phyloP scores from a whole-genome alignment of 1,139 yeast genomes.

The Pichia sp. region DNA sequence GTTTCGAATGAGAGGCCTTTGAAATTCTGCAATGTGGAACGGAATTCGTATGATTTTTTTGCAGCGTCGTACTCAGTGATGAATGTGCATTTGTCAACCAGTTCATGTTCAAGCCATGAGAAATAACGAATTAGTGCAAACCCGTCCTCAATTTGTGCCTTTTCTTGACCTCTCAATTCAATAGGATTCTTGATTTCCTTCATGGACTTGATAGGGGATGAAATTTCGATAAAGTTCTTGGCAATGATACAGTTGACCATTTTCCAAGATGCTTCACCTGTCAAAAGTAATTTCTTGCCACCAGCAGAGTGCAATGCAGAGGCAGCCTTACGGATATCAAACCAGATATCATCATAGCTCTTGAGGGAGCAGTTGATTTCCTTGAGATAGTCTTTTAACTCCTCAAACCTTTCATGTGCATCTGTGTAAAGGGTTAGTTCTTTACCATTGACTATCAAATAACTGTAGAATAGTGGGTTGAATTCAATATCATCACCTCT shows the following conservation, averaged over 20 bases:
- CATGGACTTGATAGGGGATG: slow-evolving; percentile 62
- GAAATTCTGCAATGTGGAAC: slow-evolving; percentile 56
- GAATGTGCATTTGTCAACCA: slow-evolving; percentile 46
- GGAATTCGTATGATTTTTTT: slow-evolving; percentile 53
- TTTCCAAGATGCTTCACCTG: slow-evolving; percentile 77
- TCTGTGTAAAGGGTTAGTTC: slow-evolving; percentile 58
- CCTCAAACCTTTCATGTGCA: slow-evolving; percentile 24
- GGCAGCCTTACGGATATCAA: slow-evolving; percentile 38
- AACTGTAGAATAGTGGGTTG: slow-evolving; percentile 89
- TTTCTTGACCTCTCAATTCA: slow-evolving; percentile 70
- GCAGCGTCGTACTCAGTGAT: slow-evolving; percentile 81
- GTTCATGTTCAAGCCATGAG: slow-evolving; percentile 76
- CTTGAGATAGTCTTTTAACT: slow-evolving; percentile 29
- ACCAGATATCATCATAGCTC: slow-evolving; percentile 53
- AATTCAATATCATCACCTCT: slow-evolving; percentile 80
- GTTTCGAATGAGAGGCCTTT: slow-evolving; percentile 87
- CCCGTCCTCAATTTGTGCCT: slow-evolving; percentile 85
- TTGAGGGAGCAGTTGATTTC: slow-evolving; percentile 39
- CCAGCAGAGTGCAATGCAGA: slow-evolving; percentile 33
- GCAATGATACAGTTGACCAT: slow-evolving; percentile 44
- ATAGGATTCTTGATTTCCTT: slow-evolving; percentile 70
- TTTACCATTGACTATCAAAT: slow-evolving; percentile 52
- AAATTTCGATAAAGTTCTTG: slow-evolving; percentile 37
- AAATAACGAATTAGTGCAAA: slow-evolving; percentile 71
- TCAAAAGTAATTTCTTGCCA: slow-evolving; percentile 47